Percentiles rank a stretch among this genome's conserved stretches.
Conservation (phyloP, 2,329 filamentous ascomycete species). For the Dactylonectria estremocensis region DNA sequence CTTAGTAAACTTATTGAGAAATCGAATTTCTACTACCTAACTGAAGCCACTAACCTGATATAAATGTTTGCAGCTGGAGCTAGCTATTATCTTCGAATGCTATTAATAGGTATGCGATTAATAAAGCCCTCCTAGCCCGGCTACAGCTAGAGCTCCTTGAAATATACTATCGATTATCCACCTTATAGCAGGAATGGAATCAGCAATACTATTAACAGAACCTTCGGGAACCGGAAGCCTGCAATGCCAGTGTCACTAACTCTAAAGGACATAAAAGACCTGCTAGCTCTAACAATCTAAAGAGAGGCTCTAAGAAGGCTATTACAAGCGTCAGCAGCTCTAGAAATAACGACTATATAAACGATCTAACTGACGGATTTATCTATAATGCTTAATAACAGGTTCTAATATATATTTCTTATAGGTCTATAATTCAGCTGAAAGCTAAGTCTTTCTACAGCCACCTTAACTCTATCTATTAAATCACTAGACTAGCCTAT, state of each 20-base stretch:
- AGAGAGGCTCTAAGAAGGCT: neutral
- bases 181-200: conserved; percentile 5
- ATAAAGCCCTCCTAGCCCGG: too few relatives aligned
- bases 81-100: neutral
- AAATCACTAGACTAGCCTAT: neutral
- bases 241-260: too few relatives aligned
- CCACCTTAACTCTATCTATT: neutral
- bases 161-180: conserved; percentile 6
- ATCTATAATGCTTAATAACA: neutral
- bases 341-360: too few relatives aligned
- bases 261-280: neutral
- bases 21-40: neutral
- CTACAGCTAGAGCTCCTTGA: conserved; percentile 11
- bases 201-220: neutral
- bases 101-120: too few relatives aligned
- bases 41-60: neutral
- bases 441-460: neutral
- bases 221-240: neutral
- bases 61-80: neutral
- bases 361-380: neutral
- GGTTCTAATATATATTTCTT: neutral
- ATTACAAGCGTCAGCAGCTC: too few relatives aligned
- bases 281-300: neutral
- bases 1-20: conserved; percentile 1
- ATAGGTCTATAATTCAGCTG: neutral